A percentile compares a stretch with the other conserved stretches of the same genome.
Conservation (phyloP, 129 eudicot species). For the Tagetes erecta region DNA sequence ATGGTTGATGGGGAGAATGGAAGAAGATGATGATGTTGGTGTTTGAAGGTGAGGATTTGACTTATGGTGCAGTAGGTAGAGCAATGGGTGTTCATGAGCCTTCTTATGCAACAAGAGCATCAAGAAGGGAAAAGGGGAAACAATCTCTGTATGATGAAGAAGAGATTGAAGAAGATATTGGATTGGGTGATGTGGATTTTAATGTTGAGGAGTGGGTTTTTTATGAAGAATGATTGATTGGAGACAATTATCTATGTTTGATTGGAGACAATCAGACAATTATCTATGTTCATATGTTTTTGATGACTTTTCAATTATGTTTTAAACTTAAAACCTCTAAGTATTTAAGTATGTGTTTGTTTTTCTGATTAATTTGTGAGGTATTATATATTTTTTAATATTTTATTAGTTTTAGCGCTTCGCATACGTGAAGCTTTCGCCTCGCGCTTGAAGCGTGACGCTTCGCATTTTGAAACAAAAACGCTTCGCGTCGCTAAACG, state of each 20-base stretch:
- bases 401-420: no score
- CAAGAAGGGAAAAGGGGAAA: not conserved
- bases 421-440: no score
- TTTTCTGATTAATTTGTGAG: no score
- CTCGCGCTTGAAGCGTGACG: no score
- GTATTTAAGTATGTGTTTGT: no score
- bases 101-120: not conserved
- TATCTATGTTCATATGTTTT: no score
- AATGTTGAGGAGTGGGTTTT: not conserved
- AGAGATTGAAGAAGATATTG: not conserved
- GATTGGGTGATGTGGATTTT: not conserved
- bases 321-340: no score
- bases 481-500: no score
- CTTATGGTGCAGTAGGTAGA: not conserved
- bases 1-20: conserved; percentile 1
- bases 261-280: no score
- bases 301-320: no score
- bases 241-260: not conserved
- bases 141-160: not conserved
- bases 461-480: no score
- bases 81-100: not conserved
- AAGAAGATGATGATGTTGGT: not conserved
- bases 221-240: not conserved
- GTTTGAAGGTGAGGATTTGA: not conserved
- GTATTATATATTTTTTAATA: no score